These are phyloP conservation scores for Endotrypanum monterogeii DNA, from an alignment of 208 protist species.

Conservation along the genomic window DNA sequence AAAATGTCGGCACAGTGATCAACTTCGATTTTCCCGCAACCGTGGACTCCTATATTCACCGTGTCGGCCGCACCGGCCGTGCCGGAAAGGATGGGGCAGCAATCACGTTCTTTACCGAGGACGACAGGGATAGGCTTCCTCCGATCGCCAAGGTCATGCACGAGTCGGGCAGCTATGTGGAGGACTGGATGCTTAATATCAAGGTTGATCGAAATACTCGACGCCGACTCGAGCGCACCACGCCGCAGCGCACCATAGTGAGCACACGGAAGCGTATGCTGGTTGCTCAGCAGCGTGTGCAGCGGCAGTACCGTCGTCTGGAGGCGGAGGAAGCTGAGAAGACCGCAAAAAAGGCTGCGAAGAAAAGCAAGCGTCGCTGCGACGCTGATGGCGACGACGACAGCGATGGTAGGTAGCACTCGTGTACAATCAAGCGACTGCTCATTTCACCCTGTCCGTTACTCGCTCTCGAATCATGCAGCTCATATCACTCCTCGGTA, in stretches of 20 bases:
- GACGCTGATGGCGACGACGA: conserved; percentile 8
- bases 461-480: not conserved
- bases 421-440: not conserved
- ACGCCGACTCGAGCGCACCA: conserved; percentile 65
- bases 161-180: conserved; percentile 91
- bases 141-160: conserved; percentile 92
- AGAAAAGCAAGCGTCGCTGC: conserved; percentile 8
- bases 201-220: conserved; percentile 59
- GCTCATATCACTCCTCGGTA: not conserved
- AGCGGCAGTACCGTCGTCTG: conserved; percentile 71
- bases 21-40: conserved; percentile 98
- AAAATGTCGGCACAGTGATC: conserved; percentile 96
- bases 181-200: conserved; percentile 96
- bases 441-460: not conserved
- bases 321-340: conserved; percentile 49
- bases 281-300: conserved; percentile 73
- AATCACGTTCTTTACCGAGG: conserved; percentile 97
- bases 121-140: conserved; percentile 91
- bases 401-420: not conserved
- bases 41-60: conserved; percentile 96
- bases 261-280: conserved; percentile 85
- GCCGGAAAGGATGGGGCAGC: conserved; percentile 90
- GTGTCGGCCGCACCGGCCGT: conserved; percentile 93
- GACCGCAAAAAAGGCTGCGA: conserved; percentile 9
- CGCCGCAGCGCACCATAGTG: conserved; percentile 86